Base-by-base conservation (phyloP, 768 basidiomycete species). In the Tubosaeta sp. region DNA sequence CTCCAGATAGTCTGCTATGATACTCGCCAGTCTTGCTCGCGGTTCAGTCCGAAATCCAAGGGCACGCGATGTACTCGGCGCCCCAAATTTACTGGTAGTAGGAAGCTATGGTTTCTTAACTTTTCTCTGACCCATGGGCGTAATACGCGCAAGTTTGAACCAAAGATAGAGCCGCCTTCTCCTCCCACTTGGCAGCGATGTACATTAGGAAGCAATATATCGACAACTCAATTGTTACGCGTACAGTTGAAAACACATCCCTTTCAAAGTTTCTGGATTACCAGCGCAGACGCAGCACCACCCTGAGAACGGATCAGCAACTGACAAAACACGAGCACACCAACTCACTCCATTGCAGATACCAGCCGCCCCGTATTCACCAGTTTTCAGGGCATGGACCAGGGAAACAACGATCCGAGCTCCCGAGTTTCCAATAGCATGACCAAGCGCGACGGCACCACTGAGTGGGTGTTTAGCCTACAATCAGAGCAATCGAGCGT, bases 401-500 rank as follows among this genome's bases (percentile, higher is more conserved):
- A 98, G 81, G 6, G 95, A 90, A 26, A 98, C 95, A 45, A 97
- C 78, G 72, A 98, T 97, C 46, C 95, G 86, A 43, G 90, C 82
- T 17, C 95, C 95, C 35, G 93, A 97, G 72, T 91, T 97, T 54
- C 95, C 95, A 66, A 98, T 92, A 41, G 95, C 92, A 69, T 97
- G 88, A 31, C 95, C 95, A 45, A 97, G 85, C 49, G 95, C 90
- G 57, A 98, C 95, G 46, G 92, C 95, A 71, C 95, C 95, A 70
- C 95, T 95, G 62, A 70, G 43, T 60, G 57, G 55, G 2, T 38
- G 32, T 49, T 57, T 43, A 59, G 16, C 50, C 22, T 45, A 33
- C 39, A 9, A 55, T 27, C 46, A 39, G 14, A 34, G 50, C 39
- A 50, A 42, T 52, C 51, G 47, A 48, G 7, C 10, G 42, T 27